Conservation (phyloP, 441 rosid species). For the Erysimum cheiri region DNA sequence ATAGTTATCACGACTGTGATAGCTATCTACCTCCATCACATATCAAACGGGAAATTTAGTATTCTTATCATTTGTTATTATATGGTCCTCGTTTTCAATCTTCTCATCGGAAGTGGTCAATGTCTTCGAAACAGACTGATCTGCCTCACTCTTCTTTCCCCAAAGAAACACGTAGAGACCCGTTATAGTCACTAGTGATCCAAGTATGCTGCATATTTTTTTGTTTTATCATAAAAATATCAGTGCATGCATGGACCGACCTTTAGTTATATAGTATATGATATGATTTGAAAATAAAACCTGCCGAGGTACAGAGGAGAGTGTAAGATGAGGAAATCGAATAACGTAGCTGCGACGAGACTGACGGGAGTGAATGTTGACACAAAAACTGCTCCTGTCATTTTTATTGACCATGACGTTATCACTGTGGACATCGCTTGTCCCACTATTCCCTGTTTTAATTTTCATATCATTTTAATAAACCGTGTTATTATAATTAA, state of each 20-base stretch:
- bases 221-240: conserved; percentile 1
- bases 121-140: conserved; percentile 27
- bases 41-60: conserved; percentile 35
- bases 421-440: conserved; percentile 47
- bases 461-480: neutral
- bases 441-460: conserved; percentile 43
- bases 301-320: conserved; percentile 46
- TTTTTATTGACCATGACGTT: conserved; percentile 42
- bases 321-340: conserved; percentile 44
- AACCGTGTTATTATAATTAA: neutral
- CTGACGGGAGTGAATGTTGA: conserved; percentile 43
- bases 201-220: conserved; percentile 46
- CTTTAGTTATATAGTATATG: conserved; percentile 6
- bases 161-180: conserved; percentile 59
- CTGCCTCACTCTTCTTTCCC: conserved; percentile 54
- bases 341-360: conserved; percentile 41
- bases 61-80: neutral
- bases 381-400: conserved; percentile 45
- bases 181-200: conserved; percentile 50
- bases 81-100: conserved; percentile 30
- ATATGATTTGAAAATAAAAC: conserved; percentile 25
- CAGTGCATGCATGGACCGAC: neutral
- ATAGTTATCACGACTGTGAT: conserved; percentile 4
- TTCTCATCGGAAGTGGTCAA: conserved; percentile 16
- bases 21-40: neutral